A percentile compares a stretch with the other conserved stretches of the same genome.
Conservation (phyloP, 352 stramenopile genomes). For the Phytopythium kandeliae region DNA sequence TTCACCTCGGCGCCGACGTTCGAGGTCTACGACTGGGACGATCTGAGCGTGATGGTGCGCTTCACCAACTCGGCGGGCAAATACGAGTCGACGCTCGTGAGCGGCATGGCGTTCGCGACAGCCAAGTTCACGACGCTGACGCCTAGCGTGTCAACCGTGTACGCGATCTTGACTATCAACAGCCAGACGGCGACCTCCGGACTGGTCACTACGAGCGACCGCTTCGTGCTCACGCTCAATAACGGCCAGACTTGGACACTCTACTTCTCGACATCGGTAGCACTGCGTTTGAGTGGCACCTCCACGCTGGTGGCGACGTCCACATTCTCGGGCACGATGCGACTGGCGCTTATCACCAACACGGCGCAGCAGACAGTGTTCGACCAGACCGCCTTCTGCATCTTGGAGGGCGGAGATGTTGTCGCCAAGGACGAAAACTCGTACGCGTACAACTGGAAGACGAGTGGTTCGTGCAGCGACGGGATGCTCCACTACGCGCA, state of each 20-base stretch:
- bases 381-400: slow-evolving; percentile 29
- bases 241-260: slow-evolving; percentile 55
- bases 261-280: slow-evolving; percentile 35
- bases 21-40: slow-evolving; percentile 62
- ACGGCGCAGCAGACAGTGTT: slow-evolving; percentile 25
- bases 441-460: slow-evolving; percentile 63
- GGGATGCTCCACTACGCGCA: slow-evolving; percentile 61
- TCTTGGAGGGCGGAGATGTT: slow-evolving; percentile 40
- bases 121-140: slow-evolving; percentile 46
- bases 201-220: slow-evolving; percentile 21
- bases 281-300: slow-evolving; percentile 27
- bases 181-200: slow-evolving; percentile 19
- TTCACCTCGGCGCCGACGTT: slow-evolving; percentile 49
- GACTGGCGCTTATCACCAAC: slow-evolving; percentile 28
- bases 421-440: slow-evolving; percentile 51
- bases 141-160: slow-evolving; percentile 41
- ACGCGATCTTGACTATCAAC: slow-evolving; percentile 53
- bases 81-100: slow-evolving; percentile 47
- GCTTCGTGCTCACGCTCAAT: slow-evolving; percentile 43
- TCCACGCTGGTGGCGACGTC: slow-evolving; percentile 18
- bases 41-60: slow-evolving; percentile 55
- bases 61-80: slow-evolving; percentile 21
- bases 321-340: slow-evolving; percentile 47
- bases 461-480: slow-evolving; percentile 35
- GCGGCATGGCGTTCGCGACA: slow-evolving; percentile 70